Evolutionary conservation across 805 yeast species (phyloP), one percentile per base, ranked within the genome.

Genomic region (Candida pseudoglaebosa): DNA sequence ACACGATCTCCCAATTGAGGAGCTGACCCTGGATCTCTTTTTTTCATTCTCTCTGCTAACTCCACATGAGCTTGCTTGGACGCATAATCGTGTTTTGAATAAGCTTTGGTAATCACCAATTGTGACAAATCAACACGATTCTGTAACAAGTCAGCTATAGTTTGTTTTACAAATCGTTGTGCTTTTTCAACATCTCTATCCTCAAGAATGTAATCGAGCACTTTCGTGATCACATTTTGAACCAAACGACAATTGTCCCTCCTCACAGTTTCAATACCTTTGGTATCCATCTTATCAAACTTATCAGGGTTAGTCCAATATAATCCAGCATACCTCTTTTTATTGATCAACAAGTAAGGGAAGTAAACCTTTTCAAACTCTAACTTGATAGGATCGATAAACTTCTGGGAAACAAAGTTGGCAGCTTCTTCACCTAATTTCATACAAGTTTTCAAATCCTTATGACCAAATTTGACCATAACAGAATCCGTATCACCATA

Each of bases 401-500:
- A 93, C 40, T 75, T 69, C 1, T 80, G 73, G 0, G 98, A 89
- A 2, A 93, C 98, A 44, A 62, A 78, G 6, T 70, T 84, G 0
- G 99, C 99, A 0, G 98, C 99, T 53, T 91, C 95, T 51, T 89
- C 84, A 4, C 99, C 99, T 40, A 89, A 57, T 38, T 75, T 72
- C 99, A 93, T 95, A 48, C 96, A 86, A 21, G 84, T 84, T 39
- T 72, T 80, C 45, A 91, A 60, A 54, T 88, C 95, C 7, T 70
- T 67, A 22, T 80, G 78, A 2, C 99, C 99, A 67, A 93, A 93
- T 56, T 88, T 90, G 32, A 93, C 96, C 99, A 93, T 95, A 13
- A 93, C 99, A 6, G 99, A 95, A 74, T 93, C 99, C 0, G 99
- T 93, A 62, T 93, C 99, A 71, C 99, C 99, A 57, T 93, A 93